Evolutionary conservation across 2,329 filamentous ascomycete genomes (phyloP), one percentile per base, ranked within the genome.

Genomic region (Rutstroemia sp.): DNA sequence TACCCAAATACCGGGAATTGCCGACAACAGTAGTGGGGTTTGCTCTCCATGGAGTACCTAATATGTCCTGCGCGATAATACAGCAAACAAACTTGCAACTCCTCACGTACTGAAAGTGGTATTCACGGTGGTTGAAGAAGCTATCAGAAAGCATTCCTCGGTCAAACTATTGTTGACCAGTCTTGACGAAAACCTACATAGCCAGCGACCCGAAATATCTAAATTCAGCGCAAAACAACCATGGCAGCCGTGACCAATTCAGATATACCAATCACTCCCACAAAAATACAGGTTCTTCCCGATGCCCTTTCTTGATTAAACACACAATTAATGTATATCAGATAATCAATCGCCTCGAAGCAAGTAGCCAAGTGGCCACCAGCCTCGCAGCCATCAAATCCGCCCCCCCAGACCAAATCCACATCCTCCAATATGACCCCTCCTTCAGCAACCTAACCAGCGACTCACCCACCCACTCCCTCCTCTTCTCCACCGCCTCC

Each of bases 401-500:
- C n/a, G 51, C 51, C 14, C 51, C 60, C 4, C 56, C 57, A 42
- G 65, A 67, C 30, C 46, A 67, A 54, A 51, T 76, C 2, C 68
- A 61, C 5, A 61, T 77, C 44, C 64, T 69, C 1, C 67, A 70
- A 52, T 74, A 77, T 56, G 67, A 75, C 42, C 50, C 65, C 3
- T 62, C 62, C n/a, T 72, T 77, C 52, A 53, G 44, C n/a, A 55
- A 57, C 0, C 52, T 77, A 5, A 64, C 72, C 39, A 72, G 73
- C 8, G 38, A 62, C 4, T 58, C 59, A 2, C 70, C 72, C 6
- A 67, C 59, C 1, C 71, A 72, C 52, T 73, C 73, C 3, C 70
- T 76, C 14, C 66, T 78, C 8, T 68, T 78, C 25, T 73, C 73
- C 5, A 72, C 75, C 0, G 61, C 66, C 4, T 68, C 71, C 25